Conservation (phyloP, 192 early-diverging fungal species). For the Rhizoclosmatium sp. region DNA sequence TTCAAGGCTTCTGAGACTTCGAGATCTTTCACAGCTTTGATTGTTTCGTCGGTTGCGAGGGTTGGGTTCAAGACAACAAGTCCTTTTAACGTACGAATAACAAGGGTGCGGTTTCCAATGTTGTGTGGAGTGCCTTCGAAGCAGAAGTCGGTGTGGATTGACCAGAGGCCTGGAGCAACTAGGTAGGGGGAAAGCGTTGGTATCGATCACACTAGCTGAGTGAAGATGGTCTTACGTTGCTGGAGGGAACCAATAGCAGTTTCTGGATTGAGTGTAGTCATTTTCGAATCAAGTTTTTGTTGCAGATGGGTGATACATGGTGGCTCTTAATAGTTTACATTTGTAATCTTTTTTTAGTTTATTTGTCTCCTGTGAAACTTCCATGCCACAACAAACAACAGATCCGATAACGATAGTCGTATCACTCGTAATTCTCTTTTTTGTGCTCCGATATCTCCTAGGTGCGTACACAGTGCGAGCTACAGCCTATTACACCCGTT, state of each 20-base stretch:
- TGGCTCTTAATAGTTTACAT: background rate
- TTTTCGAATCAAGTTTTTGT: background rate
- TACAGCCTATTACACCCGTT: background rate
- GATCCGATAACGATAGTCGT: conserved; percentile 32
- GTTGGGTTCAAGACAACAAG: conserved; percentile 10
- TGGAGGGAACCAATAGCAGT: background rate
- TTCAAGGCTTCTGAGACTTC: background rate
- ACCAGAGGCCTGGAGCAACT: conserved; percentile 14
- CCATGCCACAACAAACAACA: background rate
- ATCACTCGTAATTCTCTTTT: conserved; percentile 29
- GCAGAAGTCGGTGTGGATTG: conserved; percentile 11
- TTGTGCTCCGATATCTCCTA: conserved; percentile 36
- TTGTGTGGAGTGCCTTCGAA: background rate
- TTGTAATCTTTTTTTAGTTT: background rate
- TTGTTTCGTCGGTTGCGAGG: background rate
- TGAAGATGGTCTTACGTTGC: too few relatives aligned
- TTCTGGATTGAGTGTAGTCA: background rate
- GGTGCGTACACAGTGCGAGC: background rate
- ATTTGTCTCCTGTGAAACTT: background rate
- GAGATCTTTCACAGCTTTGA: background rate
- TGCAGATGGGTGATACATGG: too few relatives aligned
- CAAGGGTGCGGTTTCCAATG: conserved; percentile 5
- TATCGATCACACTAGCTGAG: too few relatives aligned
- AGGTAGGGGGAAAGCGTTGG: background rate
- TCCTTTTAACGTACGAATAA: background rate